Conservation (phyloP, 1,284 basidiomycete species). For the Lentinula novae-zelandiae region DNA sequence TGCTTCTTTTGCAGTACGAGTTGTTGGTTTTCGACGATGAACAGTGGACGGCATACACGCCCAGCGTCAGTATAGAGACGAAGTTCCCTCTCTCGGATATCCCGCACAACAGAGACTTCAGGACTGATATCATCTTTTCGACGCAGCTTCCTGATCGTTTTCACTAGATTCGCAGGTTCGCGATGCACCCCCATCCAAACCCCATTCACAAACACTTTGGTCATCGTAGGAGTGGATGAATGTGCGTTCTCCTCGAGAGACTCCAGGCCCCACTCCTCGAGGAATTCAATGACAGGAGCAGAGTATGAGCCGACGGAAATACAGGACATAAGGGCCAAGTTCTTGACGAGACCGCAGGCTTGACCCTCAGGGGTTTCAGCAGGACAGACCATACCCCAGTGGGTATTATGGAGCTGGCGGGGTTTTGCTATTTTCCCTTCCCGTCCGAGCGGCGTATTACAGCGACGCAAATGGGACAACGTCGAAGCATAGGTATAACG, state of each 20-base stretch:
- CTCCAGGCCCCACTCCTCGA: slow-evolving; percentile 98
- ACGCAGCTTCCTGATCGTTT: slow-evolving; percentile 89
- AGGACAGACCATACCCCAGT: slow-evolving; percentile 99
- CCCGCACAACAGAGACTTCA: slow-evolving; percentile 95
- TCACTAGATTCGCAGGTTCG: slow-evolving; percentile 88
- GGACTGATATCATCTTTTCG: slow-evolving; percentile 94
- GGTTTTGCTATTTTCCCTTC: slow-evolving; percentile 99
- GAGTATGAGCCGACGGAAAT: slow-evolving; percentile 97
- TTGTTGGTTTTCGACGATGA: slow-evolving; percentile 92
- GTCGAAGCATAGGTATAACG: slow-evolving; percentile 99
- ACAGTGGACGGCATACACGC: slow-evolving; percentile 93
- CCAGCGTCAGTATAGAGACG: slow-evolving; percentile 96
- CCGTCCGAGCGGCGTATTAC: slow-evolving; percentile 96
- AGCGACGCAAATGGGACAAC: slow-evolving; percentile 94
- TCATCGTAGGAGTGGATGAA: slow-evolving; percentile 71
- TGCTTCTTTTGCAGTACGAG: slow-evolving; percentile 86
- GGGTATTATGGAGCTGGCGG: slow-evolving; percentile 98
- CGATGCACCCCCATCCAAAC: slow-evolving; percentile 99
- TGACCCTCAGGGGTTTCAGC: slow-evolving; percentile 99
- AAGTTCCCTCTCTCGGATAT: slow-evolving; percentile 94
- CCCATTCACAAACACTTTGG: slow-evolving; percentile 99
- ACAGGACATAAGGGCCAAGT: slow-evolving; percentile 95
- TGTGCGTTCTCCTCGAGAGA: slow-evolving; percentile 88
- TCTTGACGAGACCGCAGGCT: slow-evolving; percentile 99
- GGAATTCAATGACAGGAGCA: slow-evolving; percentile 95